These are phyloP conservation scores for Mycena polygramma DNA, from an alignment of 768 basidiomycete species.

Conservation along the genomic window DNA sequence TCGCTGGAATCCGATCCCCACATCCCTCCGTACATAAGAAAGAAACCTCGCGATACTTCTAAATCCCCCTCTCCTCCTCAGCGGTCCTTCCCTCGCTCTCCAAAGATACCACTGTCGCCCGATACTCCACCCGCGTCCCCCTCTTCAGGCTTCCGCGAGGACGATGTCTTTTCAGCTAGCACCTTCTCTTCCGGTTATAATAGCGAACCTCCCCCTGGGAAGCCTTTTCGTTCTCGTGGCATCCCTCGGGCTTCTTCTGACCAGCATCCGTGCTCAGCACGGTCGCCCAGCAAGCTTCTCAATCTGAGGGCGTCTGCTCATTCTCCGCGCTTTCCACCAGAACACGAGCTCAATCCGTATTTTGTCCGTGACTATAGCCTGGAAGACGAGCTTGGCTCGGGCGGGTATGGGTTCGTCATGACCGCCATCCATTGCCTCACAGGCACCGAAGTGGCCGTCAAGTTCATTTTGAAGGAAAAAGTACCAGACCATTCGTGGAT, in stretches of 20 bases:
- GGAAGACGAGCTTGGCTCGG: slow-evolving; percentile 86
- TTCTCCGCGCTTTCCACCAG: slow-evolving; percentile 69
- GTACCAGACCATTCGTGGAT: slow-evolving; percentile 63
- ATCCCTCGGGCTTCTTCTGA: slow-evolving; percentile 30
- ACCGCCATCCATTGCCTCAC: slow-evolving; percentile 76
- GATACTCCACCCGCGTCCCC: slow-evolving; percentile 32
- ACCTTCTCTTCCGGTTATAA: slow-evolving; percentile 29
- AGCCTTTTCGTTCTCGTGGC: slow-evolving; percentile 4
- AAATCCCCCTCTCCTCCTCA: slow-evolving; percentile 29
- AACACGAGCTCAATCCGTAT: slow-evolving; percentile 69
- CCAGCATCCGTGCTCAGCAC: slow-evolving; percentile 9
- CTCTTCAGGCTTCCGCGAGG: slow-evolving; percentile 25
- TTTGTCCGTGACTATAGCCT: slow-evolving; percentile 75
- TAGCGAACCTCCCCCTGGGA: slow-evolving; percentile 31
- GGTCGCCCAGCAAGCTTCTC: slow-evolving; percentile 16
- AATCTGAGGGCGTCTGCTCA: slow-evolving; percentile 46
- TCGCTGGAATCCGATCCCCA: slow-evolving; percentile 29
- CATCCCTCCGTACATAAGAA: slow-evolving; percentile 23
- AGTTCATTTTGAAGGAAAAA: slow-evolving; percentile 89
- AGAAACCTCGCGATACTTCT: slow-evolving; percentile 27
- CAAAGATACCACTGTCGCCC: slow-evolving; percentile 25
- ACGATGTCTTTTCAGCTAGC: slow-evolving; percentile 21
- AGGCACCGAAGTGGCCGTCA: slow-evolving; percentile 87
- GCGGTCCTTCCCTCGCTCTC: slow-evolving; percentile 22
- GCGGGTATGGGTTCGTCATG: slow-evolving; percentile 97